phyloP scores from a whole-genome alignment of 768 basidiomycete genomes.

The Leccinum barrowsii region DNA sequence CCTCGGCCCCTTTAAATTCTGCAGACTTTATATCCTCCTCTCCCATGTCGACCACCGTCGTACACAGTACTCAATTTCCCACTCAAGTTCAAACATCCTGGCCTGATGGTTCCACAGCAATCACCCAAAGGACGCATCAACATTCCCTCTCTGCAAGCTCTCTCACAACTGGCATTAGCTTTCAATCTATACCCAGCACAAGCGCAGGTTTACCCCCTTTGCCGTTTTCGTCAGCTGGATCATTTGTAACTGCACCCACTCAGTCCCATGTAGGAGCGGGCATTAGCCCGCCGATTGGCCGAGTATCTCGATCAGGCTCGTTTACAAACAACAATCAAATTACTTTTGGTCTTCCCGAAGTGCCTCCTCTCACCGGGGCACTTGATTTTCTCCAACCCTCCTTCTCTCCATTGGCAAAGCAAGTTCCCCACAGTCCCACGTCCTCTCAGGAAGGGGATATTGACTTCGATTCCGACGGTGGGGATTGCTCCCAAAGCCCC shows the following conservation, averaged over 20 bases:
- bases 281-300: conserved; percentile 41
- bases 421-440: conserved; percentile 24
- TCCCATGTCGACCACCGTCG: conserved; percentile 17
- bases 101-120: conserved; percentile 26
- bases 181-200: conserved; percentile 33
- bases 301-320: conserved; percentile 58
- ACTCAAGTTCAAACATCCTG: conserved; percentile 27
- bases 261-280: conserved; percentile 21
- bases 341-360: conserved; percentile 34
- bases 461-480: conserved; percentile 44
- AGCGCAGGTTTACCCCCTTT: conserved; percentile 28
- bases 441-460: conserved; percentile 52
- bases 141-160: conserved; percentile 31
- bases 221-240: conserved; percentile 29
- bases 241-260: conserved; percentile 29
- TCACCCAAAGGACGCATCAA: conserved; percentile 30
- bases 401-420: conserved; percentile 8
- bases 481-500: conserved; percentile 28
- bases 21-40: conserved; percentile 24
- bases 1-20: conserved; percentile 19
- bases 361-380: conserved; percentile 22
- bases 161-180: conserved; percentile 24
- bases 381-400: conserved; percentile 31
- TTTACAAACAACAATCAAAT: conserved; percentile 45
- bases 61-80: conserved; percentile 19